Base-by-base conservation (phyloP, 805 yeast species). In the Wickerhamomyces subpelliculosus region DNA sequence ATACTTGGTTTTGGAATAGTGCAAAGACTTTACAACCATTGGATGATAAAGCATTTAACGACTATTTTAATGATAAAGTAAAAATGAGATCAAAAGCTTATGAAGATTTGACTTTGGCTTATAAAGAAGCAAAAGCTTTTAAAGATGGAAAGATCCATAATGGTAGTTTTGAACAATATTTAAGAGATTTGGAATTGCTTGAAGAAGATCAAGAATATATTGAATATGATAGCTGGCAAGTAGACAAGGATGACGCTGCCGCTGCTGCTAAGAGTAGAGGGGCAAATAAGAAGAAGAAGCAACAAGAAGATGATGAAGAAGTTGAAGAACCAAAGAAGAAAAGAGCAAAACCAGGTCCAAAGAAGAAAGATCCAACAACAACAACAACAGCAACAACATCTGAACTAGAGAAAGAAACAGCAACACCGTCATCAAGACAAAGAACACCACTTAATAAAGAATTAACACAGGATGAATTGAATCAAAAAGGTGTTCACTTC, bases 401-500 rank as follows among this genome's bases (percentile, higher is more conserved):
- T 5, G 13, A 8, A 24, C 27, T n/a, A 26, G 16, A 13, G 16
- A 26, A 26, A 26, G 10, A 26, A 14, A 26, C 8, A 6, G 18
- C 13, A 9, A 13, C 19, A 6, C 19, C 29, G 10, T 22, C 24
- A 8, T 25, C 27, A 25, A 25, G n/a, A 25, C 8, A 9, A 13
- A 13, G 27, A 25, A 13, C 27, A 11, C 13, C 13, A 9, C 6
- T n/a, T 25, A 5, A 8, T n/a, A 25, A 25, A 25, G 12, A 25
- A 13, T 8, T 8, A 18, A 19, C 32, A 4, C 5, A 8, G 11
- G 16, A 29, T 4, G 32, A 29, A 11, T 18, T 29, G 9, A 5
- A 12, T 6, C 16, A 18, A 8, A 29, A 12, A 8, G 32, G 22
- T 8, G 12, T 5, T 12, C 16, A n/a, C 6, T 70, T 74, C 46